Evolutionary conservation across 2,329 filamentous ascomycete species (phyloP).

Genomic region (Fusarium proliferatum): DNA sequence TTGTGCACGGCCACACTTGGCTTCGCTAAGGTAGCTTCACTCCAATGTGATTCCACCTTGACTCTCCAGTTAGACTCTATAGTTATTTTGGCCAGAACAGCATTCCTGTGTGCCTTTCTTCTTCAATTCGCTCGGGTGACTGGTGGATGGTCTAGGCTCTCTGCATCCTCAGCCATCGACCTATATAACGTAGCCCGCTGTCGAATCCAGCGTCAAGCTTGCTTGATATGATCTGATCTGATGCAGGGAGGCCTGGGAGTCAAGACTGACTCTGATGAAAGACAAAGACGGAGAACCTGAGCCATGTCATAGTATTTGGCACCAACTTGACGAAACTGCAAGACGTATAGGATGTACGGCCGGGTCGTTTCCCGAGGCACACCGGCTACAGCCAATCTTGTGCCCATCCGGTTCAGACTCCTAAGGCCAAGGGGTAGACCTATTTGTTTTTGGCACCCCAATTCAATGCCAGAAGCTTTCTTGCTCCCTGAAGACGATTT

Average conservation of each 20-base stretch:
- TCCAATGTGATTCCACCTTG: neutral
- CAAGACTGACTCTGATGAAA: neutral
- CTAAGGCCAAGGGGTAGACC: neutral
- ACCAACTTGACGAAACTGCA: neutral
- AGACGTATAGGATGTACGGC: neutral
- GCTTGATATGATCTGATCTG: neutral
- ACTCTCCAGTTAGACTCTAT: neutral
- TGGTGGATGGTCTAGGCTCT: neutral
- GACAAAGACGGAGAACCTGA: neutral
- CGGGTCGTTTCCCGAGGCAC: slow-evolving; percentile 27
- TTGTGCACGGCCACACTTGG: slow-evolving; percentile 15
- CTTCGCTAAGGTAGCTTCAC: neutral
- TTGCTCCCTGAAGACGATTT: neutral
- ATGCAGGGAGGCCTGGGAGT: neutral
- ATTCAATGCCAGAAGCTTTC: no score
- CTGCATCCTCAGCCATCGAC: neutral
- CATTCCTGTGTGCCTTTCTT: neutral
- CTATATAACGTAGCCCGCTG: neutral
- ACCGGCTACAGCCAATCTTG: slow-evolving; percentile 13
- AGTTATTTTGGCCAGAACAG: neutral
- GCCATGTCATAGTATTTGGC: neutral
- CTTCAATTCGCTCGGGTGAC: neutral
- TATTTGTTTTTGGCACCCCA: no score
- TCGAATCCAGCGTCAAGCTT: neutral
- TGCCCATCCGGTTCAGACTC: neutral